Conservation (phyloP, 192 early-diverging fungal genomes). For the Coemansia sp. region DNA sequence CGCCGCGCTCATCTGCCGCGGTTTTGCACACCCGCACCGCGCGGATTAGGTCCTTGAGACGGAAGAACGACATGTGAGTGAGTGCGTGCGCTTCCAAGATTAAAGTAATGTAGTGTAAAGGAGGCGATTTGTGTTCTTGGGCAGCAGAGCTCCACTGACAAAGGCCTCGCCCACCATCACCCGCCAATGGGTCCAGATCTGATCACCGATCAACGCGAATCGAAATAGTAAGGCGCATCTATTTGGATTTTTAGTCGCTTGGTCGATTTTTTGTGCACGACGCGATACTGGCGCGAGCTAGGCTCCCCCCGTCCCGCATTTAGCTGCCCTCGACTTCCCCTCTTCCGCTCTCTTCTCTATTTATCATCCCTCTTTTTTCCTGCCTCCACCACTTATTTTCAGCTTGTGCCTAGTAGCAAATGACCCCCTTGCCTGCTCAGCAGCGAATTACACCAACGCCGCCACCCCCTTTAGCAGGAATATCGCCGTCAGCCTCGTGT, state of each 20-base stretch:
- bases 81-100: background rate
- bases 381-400: background rate
- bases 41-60: slow-evolving; percentile 88
- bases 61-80: slow-evolving; percentile 53
- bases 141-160: background rate
- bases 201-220: slow-evolving; percentile 10
- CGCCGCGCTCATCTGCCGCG: slow-evolving; percentile 95
- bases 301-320: slow-evolving; percentile 3
- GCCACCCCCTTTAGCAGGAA: background rate
- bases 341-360: background rate
- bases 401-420: background rate
- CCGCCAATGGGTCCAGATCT: background rate
- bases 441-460: background rate
- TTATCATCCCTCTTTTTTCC: background rate
- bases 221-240: background rate
- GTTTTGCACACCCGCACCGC: slow-evolving; percentile 96
- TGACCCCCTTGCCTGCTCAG: background rate
- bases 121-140: background rate
- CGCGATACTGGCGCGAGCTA: slow-evolving; percentile 15
- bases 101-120: background rate
- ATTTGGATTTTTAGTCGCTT: background rate
- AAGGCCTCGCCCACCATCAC: background rate
- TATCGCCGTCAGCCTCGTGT: background rate
- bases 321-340: background rate
- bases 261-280: slow-evolving; percentile 1